Base-by-base conservation (phyloP, 2,329 filamentous ascomycete species). In the Chrysosporium queenslandicum region DNA sequence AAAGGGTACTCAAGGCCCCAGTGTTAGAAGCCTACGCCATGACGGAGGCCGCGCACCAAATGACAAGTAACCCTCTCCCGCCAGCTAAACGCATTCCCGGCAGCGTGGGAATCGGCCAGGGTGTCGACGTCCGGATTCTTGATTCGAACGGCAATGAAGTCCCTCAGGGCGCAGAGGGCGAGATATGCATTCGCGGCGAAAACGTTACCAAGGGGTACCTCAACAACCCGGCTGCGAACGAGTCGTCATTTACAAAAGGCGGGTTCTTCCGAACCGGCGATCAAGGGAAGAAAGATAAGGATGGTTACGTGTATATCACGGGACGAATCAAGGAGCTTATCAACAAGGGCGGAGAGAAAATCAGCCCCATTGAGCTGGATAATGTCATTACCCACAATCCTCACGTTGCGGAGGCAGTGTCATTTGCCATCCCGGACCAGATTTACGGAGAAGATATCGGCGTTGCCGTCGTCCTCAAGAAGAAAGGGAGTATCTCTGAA, bases 241-340 rank as follows among this genome's bases (percentile, higher is more conserved):
- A 77, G 27, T 77, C 81, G 6, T 82, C 85, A 0, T 92, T 87
- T 68, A 85, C 85, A 25, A 74, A 78, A 58, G 74, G 75, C n/a
- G 85, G 86, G 8, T 94, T 87, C 73, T 94, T 94, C 78, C 79
- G 87, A 60, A 94, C 88, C 0, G 88, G 88, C 4, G 88, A 94
- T 64, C 87, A 94, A 68, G 88, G 88, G 46, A 86, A 85, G 70
- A 77, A 81, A 65, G 87, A 94, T 62, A 71, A 80, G 53, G 86
- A 92, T 59, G 86, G 87, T 55, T 94, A 92, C 64, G 73, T 94
- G 9, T 77, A 86, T 63, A 91, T 94, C 68, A 94, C 88, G 0
- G 88, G 88, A n/a, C 78, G 88, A 50, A 94, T 94, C 71, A 94
- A 94, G 76, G 88, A 94, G 70, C 75, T 94, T 49, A 94, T 94